phyloP scores from a whole-genome alignment of 345 rosid species.

The Mangifera indica region DNA sequence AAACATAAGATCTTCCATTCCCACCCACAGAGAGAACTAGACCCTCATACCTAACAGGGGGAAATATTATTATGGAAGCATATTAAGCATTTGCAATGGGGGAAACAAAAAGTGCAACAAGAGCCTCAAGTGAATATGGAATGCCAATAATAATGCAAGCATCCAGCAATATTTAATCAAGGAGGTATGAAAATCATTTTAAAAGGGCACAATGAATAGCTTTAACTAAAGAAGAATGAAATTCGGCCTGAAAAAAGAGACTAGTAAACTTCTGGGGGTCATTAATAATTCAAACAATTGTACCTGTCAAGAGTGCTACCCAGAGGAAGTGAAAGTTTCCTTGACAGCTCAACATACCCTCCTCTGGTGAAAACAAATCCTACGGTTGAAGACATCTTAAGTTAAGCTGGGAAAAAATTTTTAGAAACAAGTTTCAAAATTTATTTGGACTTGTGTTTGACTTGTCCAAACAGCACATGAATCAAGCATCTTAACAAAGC shows the following conservation, averaged over 20 bases:
- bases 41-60: constrained; percentile 73
- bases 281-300: background rate
- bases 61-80: constrained; percentile 4
- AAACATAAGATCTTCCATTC: constrained; percentile 87
- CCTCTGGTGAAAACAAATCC: constrained; percentile 93
- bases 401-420: background rate
- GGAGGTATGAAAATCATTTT: background rate
- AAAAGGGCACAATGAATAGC: background rate
- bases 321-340: constrained; percentile 69
- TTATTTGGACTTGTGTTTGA: background rate
- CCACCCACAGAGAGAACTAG: constrained; percentile 93
- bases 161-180: background rate
- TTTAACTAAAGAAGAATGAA: background rate
- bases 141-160: background rate
- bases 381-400: constrained; percentile 21
- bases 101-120: background rate
- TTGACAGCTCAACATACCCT: constrained; percentile 88
- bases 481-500: background rate
- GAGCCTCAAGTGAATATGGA: background rate
- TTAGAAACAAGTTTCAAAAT: background rate
- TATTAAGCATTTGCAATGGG: constrained; percentile 1
- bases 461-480: background rate
- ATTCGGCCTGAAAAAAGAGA: background rate
- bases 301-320: constrained; percentile 95
- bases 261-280: background rate